Conservation (phyloP, 129 eudicot species). For the Apium graveolens region DNA sequence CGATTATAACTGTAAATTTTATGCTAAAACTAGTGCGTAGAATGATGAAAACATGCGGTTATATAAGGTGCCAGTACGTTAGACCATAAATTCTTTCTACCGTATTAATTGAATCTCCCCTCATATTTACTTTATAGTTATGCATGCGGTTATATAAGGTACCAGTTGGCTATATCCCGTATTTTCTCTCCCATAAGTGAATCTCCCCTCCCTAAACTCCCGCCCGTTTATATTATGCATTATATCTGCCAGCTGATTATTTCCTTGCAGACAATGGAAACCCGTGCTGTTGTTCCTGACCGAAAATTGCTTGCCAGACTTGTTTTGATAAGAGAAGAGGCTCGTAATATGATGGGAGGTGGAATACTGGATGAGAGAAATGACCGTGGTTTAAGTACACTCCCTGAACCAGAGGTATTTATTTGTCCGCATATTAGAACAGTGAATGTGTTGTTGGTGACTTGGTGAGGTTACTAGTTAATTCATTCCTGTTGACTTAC, state of each 20-base stretch:
- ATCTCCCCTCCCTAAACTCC: background rate
- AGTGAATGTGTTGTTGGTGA: background rate
- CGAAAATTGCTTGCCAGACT: conserved; percentile 91
- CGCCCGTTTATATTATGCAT: background rate
- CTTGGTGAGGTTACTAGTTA: background rate
- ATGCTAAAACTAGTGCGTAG: background rate
- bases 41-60: background rate
- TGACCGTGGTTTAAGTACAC: conserved; percentile 75
- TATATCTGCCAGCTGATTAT: background rate
- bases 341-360: conserved; percentile 98
- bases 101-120: too few relatives aligned
- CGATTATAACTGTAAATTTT: background rate
- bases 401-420: conserved; percentile 88
- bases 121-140: too few relatives aligned
- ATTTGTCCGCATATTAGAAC: background rate
- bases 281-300: conserved; percentile 79
- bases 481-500: background rate
- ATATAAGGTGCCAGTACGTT: background rate
- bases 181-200: background rate
- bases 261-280: conserved; percentile 74
- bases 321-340: conserved; percentile 96
- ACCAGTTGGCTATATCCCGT: background rate
- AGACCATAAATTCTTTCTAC: background rate
- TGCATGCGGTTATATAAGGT: background rate
- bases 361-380: conserved; percentile 96